Percentiles rank a stretch among this genome's conserved stretches.
Evolutionary conservation across 768 basidiomycete genomes (phyloP).

Genomic region (Russula sp.): DNA sequence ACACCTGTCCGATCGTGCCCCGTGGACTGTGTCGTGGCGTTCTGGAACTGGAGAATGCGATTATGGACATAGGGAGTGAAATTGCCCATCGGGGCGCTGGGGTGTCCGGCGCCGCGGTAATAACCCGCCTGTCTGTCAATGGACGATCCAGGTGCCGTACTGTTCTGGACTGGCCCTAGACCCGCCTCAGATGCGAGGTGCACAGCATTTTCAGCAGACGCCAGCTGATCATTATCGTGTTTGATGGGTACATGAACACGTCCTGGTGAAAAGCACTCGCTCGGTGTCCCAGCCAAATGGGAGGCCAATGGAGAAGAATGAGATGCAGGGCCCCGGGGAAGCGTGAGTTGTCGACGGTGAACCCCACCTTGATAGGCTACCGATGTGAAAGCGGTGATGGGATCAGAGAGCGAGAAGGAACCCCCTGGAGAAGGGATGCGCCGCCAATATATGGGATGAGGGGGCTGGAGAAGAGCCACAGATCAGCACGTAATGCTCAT

Average conservation of each 20-base stretch:
- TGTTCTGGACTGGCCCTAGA: constrained; percentile 20
- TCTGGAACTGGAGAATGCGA: constrained; percentile 1
- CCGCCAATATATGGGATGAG: constrained; percentile 13
- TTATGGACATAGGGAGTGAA: background rate
- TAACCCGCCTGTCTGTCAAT: constrained; percentile 8
- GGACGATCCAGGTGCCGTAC: constrained; percentile 10
- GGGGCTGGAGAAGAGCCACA: constrained; percentile 1
- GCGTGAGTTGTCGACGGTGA: constrained; percentile 5
- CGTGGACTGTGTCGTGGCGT: constrained; percentile 7
- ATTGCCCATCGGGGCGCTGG: constrained; percentile 13
- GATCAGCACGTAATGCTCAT: background rate
- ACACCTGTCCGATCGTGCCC: constrained; percentile 19
- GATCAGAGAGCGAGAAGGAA: constrained; percentile 12
- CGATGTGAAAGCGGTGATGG: constrained; percentile 7
- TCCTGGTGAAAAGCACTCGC: constrained; percentile 6
- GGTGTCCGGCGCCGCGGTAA: constrained; percentile 10
- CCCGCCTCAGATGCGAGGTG: constrained; percentile 12
- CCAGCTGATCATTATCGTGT: constrained; percentile 14
- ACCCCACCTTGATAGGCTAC: constrained; percentile 3
- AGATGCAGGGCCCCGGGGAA: constrained; percentile 1
- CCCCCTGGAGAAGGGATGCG: constrained; percentile 15
- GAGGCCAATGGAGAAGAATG: background rate
- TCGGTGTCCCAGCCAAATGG: background rate
- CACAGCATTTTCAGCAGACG: constrained; percentile 6
- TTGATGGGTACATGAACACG: constrained; percentile 2